Evolutionary conservation across 2,329 filamentous ascomycete genomes (phyloP).

Genomic region (Meredithiella fracta): DNA sequence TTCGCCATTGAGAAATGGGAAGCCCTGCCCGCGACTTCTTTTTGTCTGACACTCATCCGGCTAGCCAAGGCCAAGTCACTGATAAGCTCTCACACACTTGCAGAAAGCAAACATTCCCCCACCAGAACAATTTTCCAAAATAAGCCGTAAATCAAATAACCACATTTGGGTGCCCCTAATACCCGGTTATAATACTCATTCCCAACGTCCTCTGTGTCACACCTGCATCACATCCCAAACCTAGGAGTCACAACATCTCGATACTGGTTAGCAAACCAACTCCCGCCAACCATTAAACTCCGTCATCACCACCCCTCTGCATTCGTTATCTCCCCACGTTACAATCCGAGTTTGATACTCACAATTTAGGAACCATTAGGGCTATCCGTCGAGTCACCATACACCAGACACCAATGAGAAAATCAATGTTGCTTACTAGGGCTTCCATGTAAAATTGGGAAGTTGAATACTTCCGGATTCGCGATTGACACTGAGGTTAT

Average conservation of each 20-base stretch:
- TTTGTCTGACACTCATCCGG: background rate
- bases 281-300: background rate
- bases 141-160: background rate
- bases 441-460: too few species aligned
- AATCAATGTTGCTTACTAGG: too few species aligned
- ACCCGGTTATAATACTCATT: background rate
- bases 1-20: too few species aligned
- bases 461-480: too few species aligned
- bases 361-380: too few species aligned
- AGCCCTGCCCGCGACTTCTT: too few species aligned
- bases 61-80: background rate
- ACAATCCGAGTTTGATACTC: too few species aligned
- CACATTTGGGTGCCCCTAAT: background rate
- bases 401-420: too few species aligned
- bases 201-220: background rate
- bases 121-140: too few species aligned
- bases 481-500: background rate
- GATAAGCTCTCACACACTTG: background rate
- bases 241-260: background rate
- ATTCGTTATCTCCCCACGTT: too few species aligned
- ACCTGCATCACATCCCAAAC: background rate
- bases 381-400: too few species aligned
- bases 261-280: background rate
- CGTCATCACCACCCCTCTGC: background rate
- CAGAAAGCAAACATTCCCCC: too few species aligned